Percentiles rank a stretch among this genome's conserved stretches.
Conservation (phyloP, 177 flowering plant species). For the Vitis hybrid region DNA sequence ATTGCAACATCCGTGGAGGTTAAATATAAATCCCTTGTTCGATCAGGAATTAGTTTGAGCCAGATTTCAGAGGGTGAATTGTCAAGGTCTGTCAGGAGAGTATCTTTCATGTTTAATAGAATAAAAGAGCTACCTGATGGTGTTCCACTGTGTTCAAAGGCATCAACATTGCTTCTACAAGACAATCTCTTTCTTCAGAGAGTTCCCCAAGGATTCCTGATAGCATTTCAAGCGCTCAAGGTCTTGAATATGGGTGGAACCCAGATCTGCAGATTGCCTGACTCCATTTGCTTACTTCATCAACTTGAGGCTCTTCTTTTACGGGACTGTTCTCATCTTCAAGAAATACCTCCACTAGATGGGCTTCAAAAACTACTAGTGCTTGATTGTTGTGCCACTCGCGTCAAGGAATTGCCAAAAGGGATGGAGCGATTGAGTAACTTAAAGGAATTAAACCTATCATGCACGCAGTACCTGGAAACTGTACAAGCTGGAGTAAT, state of each 20-base stretch:
- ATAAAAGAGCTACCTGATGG: not conserved
- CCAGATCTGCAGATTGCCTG: slow-evolving; percentile 15
- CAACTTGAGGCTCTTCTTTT: slow-evolving; percentile 22
- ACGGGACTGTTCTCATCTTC: slow-evolving; percentile 13
- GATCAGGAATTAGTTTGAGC: not conserved
- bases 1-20: slow-evolving; percentile 6
- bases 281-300: slow-evolving; percentile 9
- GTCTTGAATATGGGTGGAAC: slow-evolving; percentile 19
- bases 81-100: not conserved
- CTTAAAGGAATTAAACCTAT: slow-evolving; percentile 13
- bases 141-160: slow-evolving; percentile 13
- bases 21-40: not conserved
- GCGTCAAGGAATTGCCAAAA: slow-evolving; percentile 17
- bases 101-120: slow-evolving; percentile 12
- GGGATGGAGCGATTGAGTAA: slow-evolving; percentile 14
- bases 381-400: slow-evolving; percentile 25
- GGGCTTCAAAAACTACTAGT: slow-evolving; percentile 13
- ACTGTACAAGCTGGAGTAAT: slow-evolving; percentile 6
- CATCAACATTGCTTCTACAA: slow-evolving; percentile 23
- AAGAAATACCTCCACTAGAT: slow-evolving; percentile 17
- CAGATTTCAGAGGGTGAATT: not conserved
- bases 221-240: slow-evolving; percentile 6
- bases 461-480: slow-evolving; percentile 12
- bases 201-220: slow-evolving; percentile 16
- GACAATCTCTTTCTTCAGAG: slow-evolving; percentile 10